Percentiles rank a stretch among this genome's conserved stretches.
Evolutionary conservation across 441 rosid species (phyloP).

Genomic region (Adansonia rubrostipa): DNA sequence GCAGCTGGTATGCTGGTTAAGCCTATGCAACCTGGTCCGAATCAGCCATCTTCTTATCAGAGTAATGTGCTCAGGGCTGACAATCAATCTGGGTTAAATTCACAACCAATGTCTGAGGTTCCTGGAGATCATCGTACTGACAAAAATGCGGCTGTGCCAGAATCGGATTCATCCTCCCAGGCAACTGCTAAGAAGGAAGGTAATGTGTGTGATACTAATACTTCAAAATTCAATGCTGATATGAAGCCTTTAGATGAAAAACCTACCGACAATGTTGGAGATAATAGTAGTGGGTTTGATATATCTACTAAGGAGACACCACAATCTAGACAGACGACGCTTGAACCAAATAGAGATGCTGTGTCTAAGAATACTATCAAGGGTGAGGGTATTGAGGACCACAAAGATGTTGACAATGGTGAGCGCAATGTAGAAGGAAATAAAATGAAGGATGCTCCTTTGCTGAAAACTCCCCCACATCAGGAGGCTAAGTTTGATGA

Average conservation of each 20-base stretch:
- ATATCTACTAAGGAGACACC: slow-evolving; percentile 33
- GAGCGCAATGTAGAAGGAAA: slow-evolving; percentile 38
- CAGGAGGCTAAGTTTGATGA: slow-evolving; percentile 37
- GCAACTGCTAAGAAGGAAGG: slow-evolving; percentile 37
- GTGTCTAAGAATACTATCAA: slow-evolving; percentile 38
- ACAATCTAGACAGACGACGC: slow-evolving; percentile 24
- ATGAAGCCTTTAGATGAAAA: slow-evolving; percentile 33
- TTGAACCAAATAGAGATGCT: slow-evolving; percentile 31
- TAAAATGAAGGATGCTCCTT: slow-evolving; percentile 35
- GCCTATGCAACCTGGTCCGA: slow-evolving; percentile 40
- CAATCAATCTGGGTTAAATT: slow-evolving; percentile 39
- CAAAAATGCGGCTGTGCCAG: slow-evolving; percentile 34
- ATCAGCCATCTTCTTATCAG: slow-evolving; percentile 39
- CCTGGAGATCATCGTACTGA: slow-evolving; percentile 34
- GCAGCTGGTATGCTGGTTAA: slow-evolving; percentile 39
- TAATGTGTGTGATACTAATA: slow-evolving; percentile 35
- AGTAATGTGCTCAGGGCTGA: slow-evolving; percentile 33
- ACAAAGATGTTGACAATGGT: slow-evolving; percentile 36
- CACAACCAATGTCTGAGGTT: slow-evolving; percentile 38
- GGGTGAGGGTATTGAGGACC: slow-evolving; percentile 43
- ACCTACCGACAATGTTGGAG: slow-evolving; percentile 35
- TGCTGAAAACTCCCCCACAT: slow-evolving; percentile 30
- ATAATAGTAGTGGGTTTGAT: slow-evolving; percentile 24
- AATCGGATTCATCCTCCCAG: slow-evolving; percentile 37
- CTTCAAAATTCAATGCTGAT: slow-evolving; percentile 47